These are phyloP conservation scores for Bipolaris cookei DNA, from an alignment of 2,329 filamentous ascomycete species.

Conservation along the genomic window DNA sequence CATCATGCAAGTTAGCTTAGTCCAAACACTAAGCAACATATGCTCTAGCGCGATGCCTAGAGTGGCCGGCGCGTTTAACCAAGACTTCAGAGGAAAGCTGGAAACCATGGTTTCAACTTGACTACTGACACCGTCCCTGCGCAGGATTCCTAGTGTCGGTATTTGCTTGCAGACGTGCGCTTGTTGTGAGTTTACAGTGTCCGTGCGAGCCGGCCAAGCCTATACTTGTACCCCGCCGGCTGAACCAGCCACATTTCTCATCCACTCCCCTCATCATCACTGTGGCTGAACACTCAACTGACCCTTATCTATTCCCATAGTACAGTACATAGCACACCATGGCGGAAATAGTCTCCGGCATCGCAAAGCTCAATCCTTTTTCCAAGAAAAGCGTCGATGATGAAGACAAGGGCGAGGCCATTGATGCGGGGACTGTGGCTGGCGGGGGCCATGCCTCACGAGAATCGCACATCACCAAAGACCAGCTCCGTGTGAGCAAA, in stretches of 20 bases:
- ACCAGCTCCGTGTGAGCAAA: conserved; percentile 64
- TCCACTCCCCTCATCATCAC: not conserved
- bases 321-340: conserved; percentile 23
- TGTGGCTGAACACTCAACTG: conserved; percentile 3
- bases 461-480: conserved; percentile 57
- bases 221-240: conserved; percentile 9
- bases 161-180: not conserved
- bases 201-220: conserved; percentile 13
- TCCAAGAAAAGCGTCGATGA: conserved; percentile 47
- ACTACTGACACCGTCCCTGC: not conserved
- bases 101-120: not conserved
- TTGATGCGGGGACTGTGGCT: conserved; percentile 59
- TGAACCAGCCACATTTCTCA: conserved; percentile 8
- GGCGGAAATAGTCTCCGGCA: conserved; percentile 44
- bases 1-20: not conserved
- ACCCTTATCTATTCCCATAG: conserved; percentile 2
- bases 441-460: conserved; percentile 65
- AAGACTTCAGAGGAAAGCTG: not conserved
- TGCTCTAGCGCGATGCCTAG: not conserved
- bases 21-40: not conserved
- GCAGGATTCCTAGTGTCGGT: not conserved
- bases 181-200: not conserved
- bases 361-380: conserved; percentile 44
- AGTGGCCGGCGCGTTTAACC: not conserved
- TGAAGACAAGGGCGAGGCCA: conserved; percentile 63